Percentiles rank a stretch among this genome's conserved stretches.
These are phyloP conservation scores for Stevia rebaudiana DNA, from an alignment of 140 eudicot species.

Conservation along the genomic window DNA sequence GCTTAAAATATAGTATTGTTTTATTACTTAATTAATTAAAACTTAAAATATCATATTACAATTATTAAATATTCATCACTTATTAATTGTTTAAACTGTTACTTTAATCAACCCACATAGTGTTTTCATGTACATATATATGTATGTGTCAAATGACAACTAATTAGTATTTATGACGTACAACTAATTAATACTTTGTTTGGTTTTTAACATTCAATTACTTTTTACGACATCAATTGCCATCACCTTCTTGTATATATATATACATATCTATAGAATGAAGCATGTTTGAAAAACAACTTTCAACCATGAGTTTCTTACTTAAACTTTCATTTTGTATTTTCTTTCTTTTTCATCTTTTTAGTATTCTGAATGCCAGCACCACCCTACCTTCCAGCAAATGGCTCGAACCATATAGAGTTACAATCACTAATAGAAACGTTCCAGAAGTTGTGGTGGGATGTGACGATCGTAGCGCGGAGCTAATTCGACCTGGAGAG, in stretches of 20 bases:
- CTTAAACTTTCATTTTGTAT: not conserved
- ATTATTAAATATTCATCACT: too few species aligned
- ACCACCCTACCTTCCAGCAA: not conserved
- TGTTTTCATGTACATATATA: too few species aligned
- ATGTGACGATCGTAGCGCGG: not conserved
- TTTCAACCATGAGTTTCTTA: not conserved
- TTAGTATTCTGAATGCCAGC: not conserved
- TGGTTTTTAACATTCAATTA: not conserved
- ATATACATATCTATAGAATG: not conserved
- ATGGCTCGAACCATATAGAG: conserved; percentile 5
- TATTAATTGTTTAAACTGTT: too few species aligned
- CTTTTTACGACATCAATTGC: too few species aligned
- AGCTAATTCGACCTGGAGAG: not conserved
- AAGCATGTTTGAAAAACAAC: not conserved
- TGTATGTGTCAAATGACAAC: too few species aligned
- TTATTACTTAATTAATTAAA: too few species aligned
- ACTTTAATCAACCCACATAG: too few species aligned
- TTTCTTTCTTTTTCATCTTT: not conserved
- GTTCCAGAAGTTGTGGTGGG: not conserved
- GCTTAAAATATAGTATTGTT: too few species aligned
- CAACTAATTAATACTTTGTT: not conserved
- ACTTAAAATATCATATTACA: too few species aligned
- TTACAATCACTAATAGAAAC: not conserved
- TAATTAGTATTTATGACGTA: too few species aligned
- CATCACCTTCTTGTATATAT: not conserved